Conservation (phyloP, 2,329 filamentous ascomycete species). For the Davidsoniella virescens region DNA sequence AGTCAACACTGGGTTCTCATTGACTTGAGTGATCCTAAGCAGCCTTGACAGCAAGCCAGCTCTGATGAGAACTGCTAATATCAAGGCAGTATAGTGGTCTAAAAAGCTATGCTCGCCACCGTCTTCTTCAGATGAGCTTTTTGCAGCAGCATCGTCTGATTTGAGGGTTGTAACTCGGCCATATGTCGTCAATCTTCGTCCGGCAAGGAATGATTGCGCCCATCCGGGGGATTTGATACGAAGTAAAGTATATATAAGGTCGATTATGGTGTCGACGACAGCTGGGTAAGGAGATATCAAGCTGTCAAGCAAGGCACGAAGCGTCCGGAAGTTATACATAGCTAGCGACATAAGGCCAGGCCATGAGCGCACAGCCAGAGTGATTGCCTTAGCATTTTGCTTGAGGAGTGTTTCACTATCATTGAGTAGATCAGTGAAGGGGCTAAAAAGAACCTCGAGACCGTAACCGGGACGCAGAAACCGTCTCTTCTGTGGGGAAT, state of each 20-base stretch:
- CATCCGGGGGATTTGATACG: slow-evolving; percentile 87
- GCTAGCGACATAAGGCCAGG: slow-evolving; percentile 76
- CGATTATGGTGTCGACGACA: slow-evolving; percentile 63
- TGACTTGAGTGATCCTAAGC: slow-evolving; percentile 48
- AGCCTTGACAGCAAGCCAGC: slow-evolving; percentile 53
- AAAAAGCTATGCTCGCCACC: slow-evolving; percentile 69
- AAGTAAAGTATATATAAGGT: slow-evolving; percentile 63
- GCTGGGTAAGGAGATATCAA: slow-evolving; percentile 39
- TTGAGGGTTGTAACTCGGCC: slow-evolving; percentile 82
- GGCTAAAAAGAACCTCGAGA: slow-evolving; percentile 74
- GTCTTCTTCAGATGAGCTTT: slow-evolving; percentile 43
- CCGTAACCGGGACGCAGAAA: slow-evolving; percentile 81
- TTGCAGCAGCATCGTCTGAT: slow-evolving; percentile 29
- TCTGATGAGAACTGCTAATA: slow-evolving; percentile 72
- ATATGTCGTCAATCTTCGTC: slow-evolving; percentile 83
- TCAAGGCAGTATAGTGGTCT: slow-evolving; percentile 81
- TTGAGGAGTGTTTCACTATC: slow-evolving; percentile 50
- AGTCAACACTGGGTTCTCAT: slow-evolving; percentile 53
- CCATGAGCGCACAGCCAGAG: slow-evolving; percentile 85
- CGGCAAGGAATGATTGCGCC: slow-evolving; percentile 90
- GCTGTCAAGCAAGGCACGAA: slow-evolving; percentile 60
- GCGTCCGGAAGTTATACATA: slow-evolving; percentile 73
- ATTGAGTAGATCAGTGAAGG: slow-evolving; percentile 70
- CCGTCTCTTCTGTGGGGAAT: slow-evolving; percentile 63
- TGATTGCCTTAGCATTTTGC: slow-evolving; percentile 81